A percentile compares a stretch with the other conserved stretches of the same genome.
Evolutionary conservation across 2,329 filamentous ascomycete genomes (phyloP).

Genomic region (Fusarium pseudoanthophilum): DNA sequence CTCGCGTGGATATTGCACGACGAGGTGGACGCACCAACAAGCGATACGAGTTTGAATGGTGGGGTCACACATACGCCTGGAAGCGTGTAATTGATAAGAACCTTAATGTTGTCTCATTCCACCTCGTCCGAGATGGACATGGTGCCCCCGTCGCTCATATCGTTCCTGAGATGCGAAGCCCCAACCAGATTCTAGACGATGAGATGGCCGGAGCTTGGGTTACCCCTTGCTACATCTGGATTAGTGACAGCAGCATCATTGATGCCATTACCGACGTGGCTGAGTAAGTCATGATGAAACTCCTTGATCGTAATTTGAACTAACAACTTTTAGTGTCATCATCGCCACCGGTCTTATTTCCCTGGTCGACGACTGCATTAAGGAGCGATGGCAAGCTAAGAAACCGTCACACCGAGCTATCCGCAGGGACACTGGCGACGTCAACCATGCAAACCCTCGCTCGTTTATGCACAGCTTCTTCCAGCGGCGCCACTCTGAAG

Average conservation of each 20-base stretch:
- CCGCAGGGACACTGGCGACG: slow-evolving; percentile 39
- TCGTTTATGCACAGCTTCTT: slow-evolving; percentile 55
- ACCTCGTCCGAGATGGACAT: slow-evolving; percentile 75
- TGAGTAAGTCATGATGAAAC: slow-evolving; percentile 69
- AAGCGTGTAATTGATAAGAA: slow-evolving; percentile 79
- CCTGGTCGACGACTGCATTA: slow-evolving; percentile 92
- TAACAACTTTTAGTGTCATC: slow-evolving; percentile 73
- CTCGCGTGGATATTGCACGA: slow-evolving; percentile 84
- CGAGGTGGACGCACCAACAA: slow-evolving; percentile 72
- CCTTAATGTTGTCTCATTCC: slow-evolving; percentile 76
- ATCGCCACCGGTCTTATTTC: slow-evolving; percentile 89
- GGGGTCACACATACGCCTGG: slow-evolving; percentile 89
- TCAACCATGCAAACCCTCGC: slow-evolving; percentile 42
- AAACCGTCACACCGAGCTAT: slow-evolving; percentile 49
- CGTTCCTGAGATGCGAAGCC: slow-evolving; percentile 80
- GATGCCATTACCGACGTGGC: slow-evolving; percentile 80
- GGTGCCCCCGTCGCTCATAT: slow-evolving; percentile 81
- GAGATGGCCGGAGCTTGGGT: slow-evolving; percentile 86
- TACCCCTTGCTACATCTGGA: slow-evolving; percentile 89
- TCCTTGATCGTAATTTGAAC: slow-evolving; percentile 9
- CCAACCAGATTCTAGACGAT: slow-evolving; percentile 76
- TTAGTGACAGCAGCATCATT: slow-evolving; percentile 79
- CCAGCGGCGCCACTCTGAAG: slow-evolving; percentile 55
- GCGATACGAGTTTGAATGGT: slow-evolving; percentile 93
- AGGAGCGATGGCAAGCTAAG: slow-evolving; percentile 73